Conservation (phyloP, 345 rosid genomes). For the Murraya paniculata region DNA sequence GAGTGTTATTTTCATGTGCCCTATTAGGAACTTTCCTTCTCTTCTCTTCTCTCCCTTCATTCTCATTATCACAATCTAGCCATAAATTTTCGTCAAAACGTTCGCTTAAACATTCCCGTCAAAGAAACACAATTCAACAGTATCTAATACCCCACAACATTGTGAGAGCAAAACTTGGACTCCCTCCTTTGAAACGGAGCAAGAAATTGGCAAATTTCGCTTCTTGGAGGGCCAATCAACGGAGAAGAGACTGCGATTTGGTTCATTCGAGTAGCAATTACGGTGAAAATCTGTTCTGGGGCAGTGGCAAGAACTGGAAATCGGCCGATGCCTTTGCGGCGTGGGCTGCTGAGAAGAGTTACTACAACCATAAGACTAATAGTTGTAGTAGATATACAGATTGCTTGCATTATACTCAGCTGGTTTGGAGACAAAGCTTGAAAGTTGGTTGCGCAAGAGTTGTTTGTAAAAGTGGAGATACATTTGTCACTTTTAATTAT, state of each 20-base stretch:
- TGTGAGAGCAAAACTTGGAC: constrained; percentile 39
- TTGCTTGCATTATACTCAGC: constrained; percentile 62
- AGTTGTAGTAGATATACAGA: constrained; percentile 33
- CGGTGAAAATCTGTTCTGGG: constrained; percentile 68
- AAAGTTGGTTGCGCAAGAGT: constrained; percentile 55
- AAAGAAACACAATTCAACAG: constrained; percentile 21
- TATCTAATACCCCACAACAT: constrained; percentile 47
- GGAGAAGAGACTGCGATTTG: constrained; percentile 43
- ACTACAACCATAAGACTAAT: constrained; percentile 44
- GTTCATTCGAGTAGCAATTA: constrained; percentile 50
- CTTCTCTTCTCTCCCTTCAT: constrained; percentile 14
- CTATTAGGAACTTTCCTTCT: constrained; percentile 24
- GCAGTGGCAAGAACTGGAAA: constrained; percentile 53
- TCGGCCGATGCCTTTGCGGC: constrained; percentile 42
- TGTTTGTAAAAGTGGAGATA: constrained; percentile 45
- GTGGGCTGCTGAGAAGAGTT: constrained; percentile 51
- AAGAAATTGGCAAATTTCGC: constrained; percentile 49
- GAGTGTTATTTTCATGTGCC: constrained; percentile 11
- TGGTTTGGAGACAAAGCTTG: constrained; percentile 60
- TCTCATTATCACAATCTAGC: constrained; percentile 2
- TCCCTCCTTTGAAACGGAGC: constrained; percentile 61
- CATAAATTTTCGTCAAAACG: constrained; percentile 15
- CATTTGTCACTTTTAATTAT: constrained; percentile 54
- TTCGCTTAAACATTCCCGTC: background rate
- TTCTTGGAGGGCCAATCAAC: constrained; percentile 33